Evolutionary conservation across 2,329 filamentous ascomycete genomes (phyloP).

Genomic region (Cyphellophora attinorum): DNA sequence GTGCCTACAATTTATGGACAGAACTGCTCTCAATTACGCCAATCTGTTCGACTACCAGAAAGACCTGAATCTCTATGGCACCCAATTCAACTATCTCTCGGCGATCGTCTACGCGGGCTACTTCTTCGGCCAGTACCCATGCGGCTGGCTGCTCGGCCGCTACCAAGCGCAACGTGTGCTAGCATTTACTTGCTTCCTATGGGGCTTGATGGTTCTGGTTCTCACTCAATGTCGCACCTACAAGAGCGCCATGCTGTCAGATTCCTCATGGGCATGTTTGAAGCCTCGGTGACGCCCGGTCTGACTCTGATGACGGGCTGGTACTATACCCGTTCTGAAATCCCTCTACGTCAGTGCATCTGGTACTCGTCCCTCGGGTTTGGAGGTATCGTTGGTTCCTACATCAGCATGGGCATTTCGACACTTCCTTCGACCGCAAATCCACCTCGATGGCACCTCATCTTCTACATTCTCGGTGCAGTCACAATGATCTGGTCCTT

Average conservation of each 20-base stretch:
- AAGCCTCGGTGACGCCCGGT: conserved; percentile 26
- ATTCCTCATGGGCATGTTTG: conserved; percentile 34
- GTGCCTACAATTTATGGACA: conserved; percentile 22
- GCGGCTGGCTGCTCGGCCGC: conserved; percentile 19
- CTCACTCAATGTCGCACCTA: conserved; percentile 22
- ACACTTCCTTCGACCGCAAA: conserved; percentile 13
- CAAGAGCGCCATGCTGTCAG: conserved; percentile 28
- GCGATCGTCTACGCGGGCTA: conserved; percentile 25
- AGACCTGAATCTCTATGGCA: conserved; percentile 20
- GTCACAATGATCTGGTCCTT: conserved; percentile 21
- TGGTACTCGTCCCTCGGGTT: conserved; percentile 27
- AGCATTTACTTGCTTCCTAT: conserved; percentile 20
- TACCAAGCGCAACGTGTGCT: conserved; percentile 21
- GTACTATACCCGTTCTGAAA: conserved; percentile 26
- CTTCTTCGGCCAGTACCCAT: conserved; percentile 21
- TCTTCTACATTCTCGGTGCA: conserved; percentile 40
- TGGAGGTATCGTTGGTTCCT: conserved; percentile 50
- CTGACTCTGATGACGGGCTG: conserved; percentile 33
- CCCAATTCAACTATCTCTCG: conserved; percentile 23
- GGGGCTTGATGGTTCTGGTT: conserved; percentile 25
- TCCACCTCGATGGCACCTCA: conserved; percentile 37
- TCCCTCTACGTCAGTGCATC: conserved; percentile 24
- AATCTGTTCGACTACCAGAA: conserved; percentile 20
- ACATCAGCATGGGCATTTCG: conserved; percentile 32
- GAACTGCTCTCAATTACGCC: conserved; percentile 22